A percentile compares a stretch with the other conserved stretches of the same genome.
These are phyloP conservation scores for Curvularia spicifera DNA, from an alignment of 2,329 filamentous ascomycete species.

Conservation along the genomic window DNA sequence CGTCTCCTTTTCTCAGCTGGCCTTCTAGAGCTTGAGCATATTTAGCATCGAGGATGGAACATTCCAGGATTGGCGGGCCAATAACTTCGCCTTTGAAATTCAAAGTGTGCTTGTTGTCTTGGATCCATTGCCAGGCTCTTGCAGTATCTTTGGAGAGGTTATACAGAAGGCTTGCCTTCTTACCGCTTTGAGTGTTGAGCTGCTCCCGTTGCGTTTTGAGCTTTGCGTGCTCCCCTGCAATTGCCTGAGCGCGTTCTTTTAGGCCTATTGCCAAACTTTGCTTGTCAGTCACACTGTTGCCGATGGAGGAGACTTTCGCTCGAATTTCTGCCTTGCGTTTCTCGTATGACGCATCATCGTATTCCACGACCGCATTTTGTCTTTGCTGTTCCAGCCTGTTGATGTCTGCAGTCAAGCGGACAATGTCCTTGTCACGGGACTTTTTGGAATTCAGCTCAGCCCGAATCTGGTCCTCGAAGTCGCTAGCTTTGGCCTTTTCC, in stretches of 20 bases:
- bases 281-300: constrained; percentile 52
- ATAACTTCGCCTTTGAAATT: constrained; percentile 78
- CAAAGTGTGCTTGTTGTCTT: constrained; percentile 64
- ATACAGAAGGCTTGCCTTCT: constrained; percentile 65
- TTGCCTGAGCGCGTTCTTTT: constrained; percentile 8
- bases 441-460: constrained; percentile 54
- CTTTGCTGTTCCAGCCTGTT: constrained; percentile 67
- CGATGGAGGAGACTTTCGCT: constrained; percentile 57
- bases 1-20: constrained; percentile 60
- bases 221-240: constrained; percentile 40
- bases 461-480: constrained; percentile 51
- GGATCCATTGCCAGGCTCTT: constrained; percentile 81
- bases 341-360: constrained; percentile 75
- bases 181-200: constrained; percentile 47
- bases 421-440: constrained; percentile 41
- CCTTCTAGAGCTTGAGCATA: constrained; percentile 69
- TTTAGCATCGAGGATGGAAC: constrained; percentile 74
- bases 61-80: constrained; percentile 80
- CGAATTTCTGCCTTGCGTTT: constrained; percentile 70
- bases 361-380: constrained; percentile 67
- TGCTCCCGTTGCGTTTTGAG: constrained; percentile 19
- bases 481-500: constrained; percentile 49
- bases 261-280: constrained; percentile 47
- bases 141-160: constrained; percentile 68
- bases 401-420: constrained; percentile 58